Evolutionary conservation across 345 rosid genomes (phyloP).

Genomic region (Salix arbutifolia): DNA sequence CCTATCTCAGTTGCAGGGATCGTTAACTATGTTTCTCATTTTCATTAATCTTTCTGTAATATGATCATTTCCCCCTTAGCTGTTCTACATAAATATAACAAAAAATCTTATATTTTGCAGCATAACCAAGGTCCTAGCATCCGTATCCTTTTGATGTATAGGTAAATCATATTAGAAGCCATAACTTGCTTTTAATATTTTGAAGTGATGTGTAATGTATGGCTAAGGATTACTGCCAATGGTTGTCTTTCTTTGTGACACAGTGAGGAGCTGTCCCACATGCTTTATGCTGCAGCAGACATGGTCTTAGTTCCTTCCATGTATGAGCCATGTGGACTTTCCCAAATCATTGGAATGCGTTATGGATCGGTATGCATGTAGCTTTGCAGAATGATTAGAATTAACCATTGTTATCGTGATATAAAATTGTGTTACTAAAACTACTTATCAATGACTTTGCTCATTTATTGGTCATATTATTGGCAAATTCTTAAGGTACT

Average conservation of each 20-base stretch:
- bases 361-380: conserved; percentile 50
- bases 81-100: not conserved
- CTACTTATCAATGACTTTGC: not conserved
- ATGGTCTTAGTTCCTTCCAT: conserved; percentile 57
- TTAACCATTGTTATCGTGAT: not conserved
- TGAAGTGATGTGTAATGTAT: not conserved
- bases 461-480: not conserved
- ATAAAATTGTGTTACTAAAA: not conserved
- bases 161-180: conserved; percentile 28
- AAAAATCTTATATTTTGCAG: conserved; percentile 25
- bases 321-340: conserved; percentile 62
- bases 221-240: not conserved
- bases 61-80: not conserved
- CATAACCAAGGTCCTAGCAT: conserved; percentile 40
- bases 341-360: conserved; percentile 63
- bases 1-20: not conserved
- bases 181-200: too few relatives aligned
- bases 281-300: conserved; percentile 66
- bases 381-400: not conserved
- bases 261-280: conserved; percentile 60
- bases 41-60: not conserved
- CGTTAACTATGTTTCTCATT: not conserved
- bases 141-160: conserved; percentile 46
- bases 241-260: not conserved
- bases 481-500: not conserved